Conservation (phyloP, 78 protist genomes). For the Dictyostelium purpureum region DNA sequence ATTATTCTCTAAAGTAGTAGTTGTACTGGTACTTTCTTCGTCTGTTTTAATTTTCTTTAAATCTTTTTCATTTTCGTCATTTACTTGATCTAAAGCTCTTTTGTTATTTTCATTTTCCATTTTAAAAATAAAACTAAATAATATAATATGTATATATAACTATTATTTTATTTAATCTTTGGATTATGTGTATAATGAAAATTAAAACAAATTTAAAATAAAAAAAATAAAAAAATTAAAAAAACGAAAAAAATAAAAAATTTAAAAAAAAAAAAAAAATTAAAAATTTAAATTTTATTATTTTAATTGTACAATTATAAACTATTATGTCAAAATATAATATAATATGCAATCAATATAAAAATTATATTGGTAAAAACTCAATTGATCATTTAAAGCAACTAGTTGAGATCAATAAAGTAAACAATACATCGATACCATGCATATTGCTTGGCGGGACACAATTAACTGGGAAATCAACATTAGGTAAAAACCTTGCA, state of each 20-base stretch:
- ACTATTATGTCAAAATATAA: neutral
- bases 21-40: neutral
- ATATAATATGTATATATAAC: too few species aligned
- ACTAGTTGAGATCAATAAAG: neutral
- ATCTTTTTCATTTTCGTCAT: neutral
- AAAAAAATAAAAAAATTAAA: neutral
- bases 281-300: neutral
- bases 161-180: too few species aligned
- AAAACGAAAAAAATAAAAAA: neutral
- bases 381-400: neutral
- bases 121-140: too few species aligned
- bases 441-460: constrained; percentile 33
- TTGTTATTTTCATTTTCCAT: too few species aligned
- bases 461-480: constrained; percentile 62
- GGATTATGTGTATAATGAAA: too few species aligned
- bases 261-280: neutral
- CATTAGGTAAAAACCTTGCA: constrained; percentile 38
- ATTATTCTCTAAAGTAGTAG: too few species aligned
- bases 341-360: neutral
- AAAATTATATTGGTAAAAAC: constrained; percentile 21
- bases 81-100: neutral
- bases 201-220: too few species aligned
- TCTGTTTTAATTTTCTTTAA: neutral
- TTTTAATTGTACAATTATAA: neutral
- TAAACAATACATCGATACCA: neutral